Base-by-base conservation (phyloP, 805 yeast species). In the Millerozyma acaciae region DNA sequence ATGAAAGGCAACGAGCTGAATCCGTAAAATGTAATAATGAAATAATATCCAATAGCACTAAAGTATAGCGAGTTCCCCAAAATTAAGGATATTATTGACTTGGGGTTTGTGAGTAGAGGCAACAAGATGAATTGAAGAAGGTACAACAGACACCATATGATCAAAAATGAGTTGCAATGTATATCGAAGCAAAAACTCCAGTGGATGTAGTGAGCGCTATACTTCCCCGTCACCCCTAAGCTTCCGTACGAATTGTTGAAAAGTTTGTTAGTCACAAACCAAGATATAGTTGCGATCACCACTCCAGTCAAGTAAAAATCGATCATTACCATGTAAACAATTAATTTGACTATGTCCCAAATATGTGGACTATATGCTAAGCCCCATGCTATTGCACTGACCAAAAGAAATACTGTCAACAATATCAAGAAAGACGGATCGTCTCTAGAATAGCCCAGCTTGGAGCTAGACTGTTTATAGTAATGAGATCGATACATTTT, bases 161-260 rank as follows among this genome's bases (percentile, higher is more conserved):
- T 66, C 42, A 87, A 61, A 53, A 84, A 87, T n/a, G 95, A 75
- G 57, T 89, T 89, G 64, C 96, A 86, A 60, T 89, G 97, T 17
- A 88, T 80, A 50, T 88, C 97, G 53, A 89, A 89, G 62, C 96
- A 87, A 54, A 86, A 88, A 1, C 90, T 88, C 96, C 96, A 89
- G 53, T 89, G 96, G 34, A 86, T 62, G 44, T 51, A 68, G 53
- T 48, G 66, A 27, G 53, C 48, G 38, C 52, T 60, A 34, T 51
- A 53, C 27, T 42, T 43, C n/a, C 31, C 40, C 9, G 31, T 18
- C 12, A 42, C 44, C 8, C 40, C 37, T 5, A 38, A 24, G 45
- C 48, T 39, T 45, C 44, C 65, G 38, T 44, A 49, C 3, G 50
- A 25, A 23, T 48, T 64, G 42, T 73, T 75, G 44, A 85, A 69